Conservation (phyloP, 2,329 filamentous ascomycete genomes). For the Colletotrichum horii region DNA sequence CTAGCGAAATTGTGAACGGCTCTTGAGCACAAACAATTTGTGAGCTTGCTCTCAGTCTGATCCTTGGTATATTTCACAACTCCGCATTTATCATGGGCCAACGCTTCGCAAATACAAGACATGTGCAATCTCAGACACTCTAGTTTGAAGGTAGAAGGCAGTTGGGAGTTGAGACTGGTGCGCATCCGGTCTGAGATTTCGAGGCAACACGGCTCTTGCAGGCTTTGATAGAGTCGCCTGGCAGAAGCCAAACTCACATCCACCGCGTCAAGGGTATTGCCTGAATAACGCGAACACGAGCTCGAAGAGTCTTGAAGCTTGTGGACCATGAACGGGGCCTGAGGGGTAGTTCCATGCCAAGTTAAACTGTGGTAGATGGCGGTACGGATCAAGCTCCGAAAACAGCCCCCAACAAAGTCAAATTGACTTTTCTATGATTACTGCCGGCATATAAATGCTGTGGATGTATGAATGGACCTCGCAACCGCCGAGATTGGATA, state of each 20-base stretch:
- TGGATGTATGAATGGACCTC: rapidly evolving
- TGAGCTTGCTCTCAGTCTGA: not conserved
- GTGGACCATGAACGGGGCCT: not conserved
- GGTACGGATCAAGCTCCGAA: not conserved
- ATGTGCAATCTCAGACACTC: not conserved
- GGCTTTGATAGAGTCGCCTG: not conserved
- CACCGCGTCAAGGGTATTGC: rapidly evolving
- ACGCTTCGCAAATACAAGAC: not conserved
- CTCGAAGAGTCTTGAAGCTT: not conserved
- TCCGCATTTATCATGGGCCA: not conserved
- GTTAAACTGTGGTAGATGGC: not conserved
- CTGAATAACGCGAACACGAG: not conserved
- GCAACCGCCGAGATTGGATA: not conserved
- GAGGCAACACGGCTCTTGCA: not conserved
- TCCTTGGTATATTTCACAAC: not conserved
- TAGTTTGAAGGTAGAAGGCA: not conserved
- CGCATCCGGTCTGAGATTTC: rapidly evolving
- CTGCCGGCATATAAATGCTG: not conserved
- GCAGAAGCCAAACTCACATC: not conserved
- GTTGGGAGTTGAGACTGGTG: not conserved
- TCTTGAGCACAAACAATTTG: not conserved
- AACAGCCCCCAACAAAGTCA: not conserved
- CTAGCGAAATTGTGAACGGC: not conserved
- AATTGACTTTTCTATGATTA: not conserved
- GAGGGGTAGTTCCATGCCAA: not conserved